Evolutionary conservation across 116 monocot genomes (phyloP), one percentile per base, ranked within the genome.

Genomic region (Dioscorea cayenensis): DNA sequence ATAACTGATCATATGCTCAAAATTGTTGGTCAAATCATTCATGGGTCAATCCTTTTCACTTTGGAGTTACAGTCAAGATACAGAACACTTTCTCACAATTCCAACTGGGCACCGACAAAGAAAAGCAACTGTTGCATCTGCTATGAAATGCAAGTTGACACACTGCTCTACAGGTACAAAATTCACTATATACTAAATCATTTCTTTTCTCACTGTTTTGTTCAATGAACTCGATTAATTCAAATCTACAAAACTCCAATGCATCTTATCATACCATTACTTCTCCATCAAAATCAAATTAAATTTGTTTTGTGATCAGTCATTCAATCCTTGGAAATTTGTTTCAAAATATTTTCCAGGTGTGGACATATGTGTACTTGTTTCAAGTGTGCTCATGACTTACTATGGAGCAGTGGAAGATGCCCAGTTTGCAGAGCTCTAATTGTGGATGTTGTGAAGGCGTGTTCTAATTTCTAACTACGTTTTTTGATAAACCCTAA

Each of bases 341-440:
- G 14, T 55, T 55, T 55, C 55, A 18, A 16, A 55, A 55, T 55
- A 5, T 55, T 35, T 48, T 80, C 23, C 66, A 91, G 91, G 75
- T 91, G 91, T 81, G 91, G 91, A 29, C 91, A 91, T 77, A 83
- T 91, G 88, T 91, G 88, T 63, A 70, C 91, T 10, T 91, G 91
- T 65, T 85, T 79, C 55, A 77, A 85, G 35, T 91, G 91, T 76
- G 85, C 88, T 8, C 58, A 72, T 28, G 83, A 79, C 55, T 73
- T 91, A 75, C 83, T 77, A 60, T 77, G 66, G 72, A 85, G 65
- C 65, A 74, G 52, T 28, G 75, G 81, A 2, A 77, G 48, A 48
- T 91, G 91, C 55, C 91, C 91, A 29, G 75, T 83, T 25, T 91
- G 91, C 37, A 55, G 64, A 16, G 76, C 82, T 65, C 64, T 64